phyloP scores from a whole-genome alignment of 768 basidiomycete genomes.

The Boletus vinaceobasis region DNA sequence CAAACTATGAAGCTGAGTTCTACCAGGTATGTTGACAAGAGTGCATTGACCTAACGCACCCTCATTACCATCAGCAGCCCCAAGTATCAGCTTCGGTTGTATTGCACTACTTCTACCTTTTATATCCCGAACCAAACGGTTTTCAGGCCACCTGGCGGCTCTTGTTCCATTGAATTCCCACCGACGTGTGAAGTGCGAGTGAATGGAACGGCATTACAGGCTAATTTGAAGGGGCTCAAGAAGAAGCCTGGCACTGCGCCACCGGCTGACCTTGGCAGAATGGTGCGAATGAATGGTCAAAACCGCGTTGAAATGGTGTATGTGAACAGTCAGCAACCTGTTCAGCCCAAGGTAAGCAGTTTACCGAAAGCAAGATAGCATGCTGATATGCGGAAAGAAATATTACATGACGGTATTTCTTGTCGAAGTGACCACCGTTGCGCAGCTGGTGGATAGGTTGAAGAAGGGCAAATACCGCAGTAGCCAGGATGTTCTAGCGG shows the following conservation, averaged over 20 bases:
- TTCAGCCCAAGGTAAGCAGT: constrained; percentile 60
- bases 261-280: constrained; percentile 65
- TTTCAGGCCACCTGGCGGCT: constrained; percentile 49
- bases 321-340: constrained; percentile 81
- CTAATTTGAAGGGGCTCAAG: constrained; percentile 87
- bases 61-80: constrained; percentile 39
- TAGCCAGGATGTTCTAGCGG: constrained; percentile 58
- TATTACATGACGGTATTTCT: constrained; percentile 84
- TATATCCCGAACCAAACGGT: constrained; percentile 48
- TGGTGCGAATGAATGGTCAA: constrained; percentile 37
- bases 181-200: constrained; percentile 89
- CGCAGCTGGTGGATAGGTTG: constrained; percentile 65
- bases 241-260: constrained; percentile 94
- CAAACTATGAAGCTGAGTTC: constrained; percentile 58
- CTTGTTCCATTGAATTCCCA: constrained; percentile 87
- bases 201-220: constrained; percentile 63
- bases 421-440: constrained; percentile 72
- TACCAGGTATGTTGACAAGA: constrained; percentile 43
- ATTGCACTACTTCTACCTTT: constrained; percentile 83
- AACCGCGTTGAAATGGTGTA: constrained; percentile 88
- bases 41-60: background rate
- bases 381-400: constrained; percentile 66
- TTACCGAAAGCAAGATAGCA: background rate
- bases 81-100: constrained; percentile 78
- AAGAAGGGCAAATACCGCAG: constrained; percentile 64